Conservation (phyloP, 2,329 filamentous ascomycete species). For the Ascochyta pisi region DNA sequence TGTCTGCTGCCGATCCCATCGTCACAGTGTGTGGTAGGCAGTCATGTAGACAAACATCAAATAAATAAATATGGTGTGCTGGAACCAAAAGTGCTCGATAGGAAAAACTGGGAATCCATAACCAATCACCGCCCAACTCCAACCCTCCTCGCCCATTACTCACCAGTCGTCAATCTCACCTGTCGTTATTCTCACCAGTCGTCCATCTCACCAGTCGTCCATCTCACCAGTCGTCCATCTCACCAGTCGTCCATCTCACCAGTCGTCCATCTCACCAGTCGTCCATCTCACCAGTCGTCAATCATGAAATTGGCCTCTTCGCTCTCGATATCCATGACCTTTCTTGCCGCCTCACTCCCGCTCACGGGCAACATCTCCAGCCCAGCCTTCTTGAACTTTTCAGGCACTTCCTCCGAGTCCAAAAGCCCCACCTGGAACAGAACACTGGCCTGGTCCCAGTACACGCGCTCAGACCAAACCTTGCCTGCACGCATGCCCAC, state of each 20-base stretch:
- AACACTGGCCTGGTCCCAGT: slow-evolving; percentile 69
- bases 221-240: not conserved
- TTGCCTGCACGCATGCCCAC: slow-evolving; percentile 62
- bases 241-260: slow-evolving; percentile 48
- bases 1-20: not conserved
- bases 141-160: no score
- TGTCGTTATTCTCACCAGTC: no score
- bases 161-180: no score
- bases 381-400: slow-evolving; percentile 53
- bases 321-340: slow-evolving; percentile 54
- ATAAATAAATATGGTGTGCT: no score
- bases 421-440: slow-evolving; percentile 65
- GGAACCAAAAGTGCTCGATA: no score
- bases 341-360: slow-evolving; percentile 55
- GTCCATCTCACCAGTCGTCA: slow-evolving; percentile 48
- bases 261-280: no score
- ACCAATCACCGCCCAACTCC: not conserved
- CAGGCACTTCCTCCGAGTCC: slow-evolving; percentile 62
- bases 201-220: no score
- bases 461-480: slow-evolving; percentile 64
- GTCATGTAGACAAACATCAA: not conserved
- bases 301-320: slow-evolving; percentile 56
- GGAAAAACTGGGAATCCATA: not conserved
- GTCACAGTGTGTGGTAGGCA: not conserved
- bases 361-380: slow-evolving; percentile 56